These are phyloP conservation scores for Arabidopsis hybrid DNA, from an alignment of 441 rosid genomes.

Conservation along the genomic window DNA sequence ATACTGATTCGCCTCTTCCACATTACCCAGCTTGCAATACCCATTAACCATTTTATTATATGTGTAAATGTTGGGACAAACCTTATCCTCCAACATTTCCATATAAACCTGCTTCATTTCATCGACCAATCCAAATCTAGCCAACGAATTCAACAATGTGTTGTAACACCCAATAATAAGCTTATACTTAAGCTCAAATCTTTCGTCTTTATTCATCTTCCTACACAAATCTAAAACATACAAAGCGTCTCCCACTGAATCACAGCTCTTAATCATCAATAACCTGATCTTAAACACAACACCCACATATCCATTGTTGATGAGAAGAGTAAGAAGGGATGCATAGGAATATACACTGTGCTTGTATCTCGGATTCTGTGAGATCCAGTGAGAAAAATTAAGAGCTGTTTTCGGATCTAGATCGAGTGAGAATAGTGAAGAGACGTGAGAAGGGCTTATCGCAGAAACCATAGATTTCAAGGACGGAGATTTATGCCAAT, in stretches of 20 bases:
- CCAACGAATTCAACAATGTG: constrained; percentile 63
- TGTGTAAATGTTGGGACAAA: constrained; percentile 65
- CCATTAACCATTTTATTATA: constrained; percentile 81
- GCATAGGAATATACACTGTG: constrained; percentile 66
- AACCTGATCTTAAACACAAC: constrained; percentile 60
- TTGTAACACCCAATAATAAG: constrained; percentile 67
- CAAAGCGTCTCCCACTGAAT: constrained; percentile 50
- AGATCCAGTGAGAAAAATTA: constrained; percentile 64
- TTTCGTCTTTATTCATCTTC: constrained; percentile 52
- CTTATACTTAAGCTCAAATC: constrained; percentile 53
- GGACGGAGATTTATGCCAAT: constrained; percentile 63
- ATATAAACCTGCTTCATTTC: constrained; percentile 63
- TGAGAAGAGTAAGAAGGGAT: constrained; percentile 57
- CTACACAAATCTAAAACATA: constrained; percentile 53
- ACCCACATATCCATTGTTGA: constrained; percentile 42
- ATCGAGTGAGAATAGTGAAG: constrained; percentile 55
- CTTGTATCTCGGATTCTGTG: constrained; percentile 55
- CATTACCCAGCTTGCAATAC: constrained; percentile 76
- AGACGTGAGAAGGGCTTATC: constrained; percentile 59
- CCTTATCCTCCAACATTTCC: constrained; percentile 61
- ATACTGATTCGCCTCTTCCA: constrained; percentile 64
- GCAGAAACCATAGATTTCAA: constrained; percentile 50
- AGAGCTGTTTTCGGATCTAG: constrained; percentile 71
- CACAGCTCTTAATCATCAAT: constrained; percentile 62
- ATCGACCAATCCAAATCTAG: constrained; percentile 63